Evolutionary conservation across 805 yeast genomes (phyloP).

Genomic region (Debaryomyces prosopidis): DNA sequence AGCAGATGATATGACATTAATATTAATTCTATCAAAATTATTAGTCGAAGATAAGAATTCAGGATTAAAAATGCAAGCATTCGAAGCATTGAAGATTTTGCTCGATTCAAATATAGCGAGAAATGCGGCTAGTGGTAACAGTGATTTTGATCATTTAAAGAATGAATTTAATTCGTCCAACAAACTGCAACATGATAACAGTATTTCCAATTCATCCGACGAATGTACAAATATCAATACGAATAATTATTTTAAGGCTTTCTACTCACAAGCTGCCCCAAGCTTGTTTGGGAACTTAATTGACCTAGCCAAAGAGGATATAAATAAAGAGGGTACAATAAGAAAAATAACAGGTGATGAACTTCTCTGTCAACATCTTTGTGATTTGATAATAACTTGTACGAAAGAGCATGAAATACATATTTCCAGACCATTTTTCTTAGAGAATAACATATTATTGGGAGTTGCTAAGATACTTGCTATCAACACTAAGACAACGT

Average conservation of each 20-base stretch:
- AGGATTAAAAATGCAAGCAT: conserved; percentile 78
- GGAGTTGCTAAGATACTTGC: conserved; percentile 55
- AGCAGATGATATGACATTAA: conserved; percentile 59
- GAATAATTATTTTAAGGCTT: conserved; percentile 51
- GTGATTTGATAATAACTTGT: conserved; percentile 72
- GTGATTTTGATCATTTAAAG: conserved; percentile 5
- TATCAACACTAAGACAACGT: conserved; percentile 44
- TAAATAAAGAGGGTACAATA: background rate
- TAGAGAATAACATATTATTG: conserved; percentile 56
- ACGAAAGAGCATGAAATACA: conserved; percentile 60
- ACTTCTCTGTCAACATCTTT: conserved; percentile 53
- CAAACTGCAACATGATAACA: background rate
- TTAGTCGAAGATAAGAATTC: conserved; percentile 62
- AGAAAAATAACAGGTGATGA: conserved; percentile 30
- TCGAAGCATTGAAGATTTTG: conserved; percentile 76
- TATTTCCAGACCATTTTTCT: conserved; percentile 60
- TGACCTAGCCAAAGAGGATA: conserved; percentile 20
- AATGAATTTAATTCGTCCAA: conserved; percentile 6
- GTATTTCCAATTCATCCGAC: conserved; percentile 9
- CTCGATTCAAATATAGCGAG: conserved; percentile 56
- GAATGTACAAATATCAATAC: conserved; percentile 36
- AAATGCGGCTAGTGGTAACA: conserved; percentile 8
- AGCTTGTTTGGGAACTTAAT: conserved; percentile 51
- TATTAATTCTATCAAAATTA: conserved; percentile 56
- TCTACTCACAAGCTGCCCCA: conserved; percentile 65